Percentiles rank a stretch among this genome's conserved stretches.
phyloP scores from a whole-genome alignment of 192 early-diverging fungal species.

The Entomortierella chlamydospora region DNA sequence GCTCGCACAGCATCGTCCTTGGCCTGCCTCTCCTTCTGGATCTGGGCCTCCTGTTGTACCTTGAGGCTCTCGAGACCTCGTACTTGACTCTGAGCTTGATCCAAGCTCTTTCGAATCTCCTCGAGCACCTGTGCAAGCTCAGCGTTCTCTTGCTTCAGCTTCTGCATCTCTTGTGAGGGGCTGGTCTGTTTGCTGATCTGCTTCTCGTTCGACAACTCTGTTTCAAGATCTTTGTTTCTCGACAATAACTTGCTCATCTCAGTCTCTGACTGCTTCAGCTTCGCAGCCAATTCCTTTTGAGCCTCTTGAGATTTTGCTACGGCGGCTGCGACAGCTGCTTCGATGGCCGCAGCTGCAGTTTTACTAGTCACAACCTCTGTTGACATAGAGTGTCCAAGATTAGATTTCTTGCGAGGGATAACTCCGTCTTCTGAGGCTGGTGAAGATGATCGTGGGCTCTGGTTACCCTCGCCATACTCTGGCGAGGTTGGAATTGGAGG shows the following conservation, averaged over 20 bases:
- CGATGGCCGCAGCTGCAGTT: constrained; percentile 28
- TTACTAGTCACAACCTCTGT: constrained; percentile 21
- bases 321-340: constrained; percentile 41
- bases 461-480: not conserved
- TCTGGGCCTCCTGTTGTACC: constrained; percentile 37
- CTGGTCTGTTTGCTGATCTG: not conserved
- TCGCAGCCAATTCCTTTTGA: constrained; percentile 20
- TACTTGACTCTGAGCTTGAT: constrained; percentile 29
- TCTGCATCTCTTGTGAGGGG: not conserved
- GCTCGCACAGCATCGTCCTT: constrained; percentile 44
- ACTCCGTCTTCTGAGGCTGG: constrained; percentile 3
- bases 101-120: constrained; percentile 37
- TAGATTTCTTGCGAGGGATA: constrained; percentile 26
- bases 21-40: constrained; percentile 40
- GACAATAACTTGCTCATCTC: constrained; percentile 17
- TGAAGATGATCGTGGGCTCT: constrained; percentile 15
- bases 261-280: constrained; percentile 20
- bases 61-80: constrained; percentile 34
- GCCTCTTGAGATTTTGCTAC: constrained; percentile 33
- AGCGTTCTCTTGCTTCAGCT: constrained; percentile 31
- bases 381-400: constrained; percentile 7
- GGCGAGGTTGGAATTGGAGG: constrained; percentile 33
- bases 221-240: constrained; percentile 28
- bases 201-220: constrained; percentile 5
- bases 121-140: constrained; percentile 35